Evolutionary conservation across 768 basidiomycete genomes (phyloP), one percentile per base, ranked within the genome.

Genomic region (Mycena latifolia): DNA sequence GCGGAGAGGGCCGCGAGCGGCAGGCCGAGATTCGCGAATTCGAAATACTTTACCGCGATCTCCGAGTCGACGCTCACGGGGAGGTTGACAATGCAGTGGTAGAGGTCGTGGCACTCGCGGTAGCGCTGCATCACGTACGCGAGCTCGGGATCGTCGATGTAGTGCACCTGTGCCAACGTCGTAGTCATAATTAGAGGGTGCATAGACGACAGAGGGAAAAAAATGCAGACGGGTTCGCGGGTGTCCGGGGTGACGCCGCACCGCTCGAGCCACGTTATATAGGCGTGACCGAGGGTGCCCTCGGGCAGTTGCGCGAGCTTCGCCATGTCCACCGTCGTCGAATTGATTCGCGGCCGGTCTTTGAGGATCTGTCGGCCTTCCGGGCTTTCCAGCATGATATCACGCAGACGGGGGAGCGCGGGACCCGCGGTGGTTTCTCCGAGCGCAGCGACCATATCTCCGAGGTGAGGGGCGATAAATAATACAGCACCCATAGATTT

Each of bases 41-140:
- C 98, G 72, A 99, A 95, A 71, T 88, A 91, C 75, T 99, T 99
- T 77, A 99, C 87, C 1, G 95, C 94, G 31, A 99, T 85, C 76
- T 99, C 98, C 51, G 92, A 94, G 62, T 92, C 88, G 73, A 97
- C 92, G 66, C 90, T 91, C 63, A 98, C 95, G 0, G 95, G 96
- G 11, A 99, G 85, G 71, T 89, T 89, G 80, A 89, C 90, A 65
- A 99, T 86, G 73, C 93, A 94, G 75, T 99, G 98, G 75, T 98
- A 98, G 71, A 99, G 92, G 79, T 99, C 97, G 78, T 99, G 98
- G 69, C 93, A 97, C 80, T 99, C 96, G 27, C 97, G 91, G 77
- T 99, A 99, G 55, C 97, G 91, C 71, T 96, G 94, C 92, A 99
- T 95, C 60, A 99, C 93, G 77, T 98, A 99, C 27, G 98, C 98